Evolutionary conservation across 768 basidiomycete genomes (phyloP).

Genomic region (Mycena polygramma): DNA sequence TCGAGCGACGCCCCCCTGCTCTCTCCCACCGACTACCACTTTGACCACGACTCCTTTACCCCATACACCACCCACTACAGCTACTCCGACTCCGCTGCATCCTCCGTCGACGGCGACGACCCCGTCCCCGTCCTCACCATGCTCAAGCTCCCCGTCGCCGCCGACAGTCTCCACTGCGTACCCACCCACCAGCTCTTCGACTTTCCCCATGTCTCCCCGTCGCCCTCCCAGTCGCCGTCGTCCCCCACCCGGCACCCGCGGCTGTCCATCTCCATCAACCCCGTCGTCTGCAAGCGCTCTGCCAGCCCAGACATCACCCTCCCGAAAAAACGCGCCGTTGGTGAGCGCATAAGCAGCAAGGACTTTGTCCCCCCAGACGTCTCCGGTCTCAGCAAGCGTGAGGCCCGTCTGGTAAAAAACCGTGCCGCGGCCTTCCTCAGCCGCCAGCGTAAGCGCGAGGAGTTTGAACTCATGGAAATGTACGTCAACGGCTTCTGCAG

Average conservation of each 20-base stretch:
- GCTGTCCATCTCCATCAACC: constrained; percentile 51
- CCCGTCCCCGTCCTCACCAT: constrained; percentile 59
- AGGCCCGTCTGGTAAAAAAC: constrained; percentile 93
- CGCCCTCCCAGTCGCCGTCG: constrained; percentile 52
- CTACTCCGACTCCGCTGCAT: constrained; percentile 65
- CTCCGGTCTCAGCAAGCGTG: constrained; percentile 88
- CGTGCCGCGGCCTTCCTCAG: constrained; percentile 93
- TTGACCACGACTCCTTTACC: constrained; percentile 53
- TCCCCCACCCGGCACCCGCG: constrained; percentile 48
- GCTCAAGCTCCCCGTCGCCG: constrained; percentile 66
- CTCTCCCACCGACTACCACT: constrained; percentile 57
- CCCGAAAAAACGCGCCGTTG: constrained; percentile 59
- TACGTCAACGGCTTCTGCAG: constrained; percentile 58
- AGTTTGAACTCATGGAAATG: constrained; percentile 93
- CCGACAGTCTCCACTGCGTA: constrained; percentile 68
- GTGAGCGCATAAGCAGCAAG: constrained; percentile 72
- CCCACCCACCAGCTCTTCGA: constrained; percentile 84
- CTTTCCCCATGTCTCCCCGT: constrained; percentile 53
- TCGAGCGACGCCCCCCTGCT: constrained; percentile 69
- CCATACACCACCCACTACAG: constrained; percentile 48
- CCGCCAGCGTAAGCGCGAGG: constrained; percentile 91
- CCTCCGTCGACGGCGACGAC: constrained; percentile 64
- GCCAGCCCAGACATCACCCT: constrained; percentile 56
- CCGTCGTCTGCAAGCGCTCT: constrained; percentile 58
- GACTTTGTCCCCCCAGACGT: constrained; percentile 93